These are phyloP conservation scores for Candida coleopterorum DNA, from an alignment of 805 yeast species.

Conservation along the genomic window DNA sequence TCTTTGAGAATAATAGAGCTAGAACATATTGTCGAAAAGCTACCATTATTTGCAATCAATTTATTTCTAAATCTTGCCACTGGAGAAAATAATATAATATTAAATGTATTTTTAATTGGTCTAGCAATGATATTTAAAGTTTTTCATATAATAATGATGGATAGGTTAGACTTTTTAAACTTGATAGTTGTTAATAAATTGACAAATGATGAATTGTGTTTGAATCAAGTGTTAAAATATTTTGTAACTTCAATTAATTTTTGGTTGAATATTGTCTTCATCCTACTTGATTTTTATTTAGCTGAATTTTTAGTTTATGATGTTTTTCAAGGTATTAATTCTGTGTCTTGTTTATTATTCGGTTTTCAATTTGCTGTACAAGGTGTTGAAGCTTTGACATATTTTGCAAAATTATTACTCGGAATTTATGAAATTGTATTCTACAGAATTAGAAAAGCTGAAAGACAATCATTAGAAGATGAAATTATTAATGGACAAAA, in stretches of 20 bases:
- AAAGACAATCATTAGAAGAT: constrained; percentile 4
- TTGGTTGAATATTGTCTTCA: constrained; percentile 40
- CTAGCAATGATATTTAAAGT: constrained; percentile 44
- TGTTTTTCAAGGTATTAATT: constrained; percentile 44
- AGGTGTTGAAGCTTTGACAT: constrained; percentile 47
- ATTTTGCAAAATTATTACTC: constrained; percentile 42
- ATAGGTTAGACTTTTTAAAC: constrained; percentile 42
- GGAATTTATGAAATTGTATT: constrained; percentile 51
- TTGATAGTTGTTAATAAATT: constrained; percentile 24
- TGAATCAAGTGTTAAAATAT: constrained; percentile 23
- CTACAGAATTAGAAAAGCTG: constrained; percentile 19
- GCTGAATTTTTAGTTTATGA: constrained; percentile 55
- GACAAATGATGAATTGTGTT: constrained; percentile 11
- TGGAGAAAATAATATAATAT: constrained; percentile 55
- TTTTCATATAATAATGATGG: constrained; percentile 70
- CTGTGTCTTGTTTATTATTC: constrained; percentile 58
- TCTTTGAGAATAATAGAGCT: constrained; percentile 67
- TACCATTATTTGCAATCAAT: constrained; percentile 36
- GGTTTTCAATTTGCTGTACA: constrained; percentile 74
- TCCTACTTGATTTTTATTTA: constrained; percentile 46
- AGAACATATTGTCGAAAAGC: constrained; percentile 49
- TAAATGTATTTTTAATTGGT: constrained; percentile 38
- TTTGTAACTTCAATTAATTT: constrained; percentile 27
- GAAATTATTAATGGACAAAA: constrained; percentile 11
- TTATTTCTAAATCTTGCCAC: constrained; percentile 63